Base-by-base conservation (phyloP, 1,139 yeast species). In the Sugiyamaella grinbergsii region DNA sequence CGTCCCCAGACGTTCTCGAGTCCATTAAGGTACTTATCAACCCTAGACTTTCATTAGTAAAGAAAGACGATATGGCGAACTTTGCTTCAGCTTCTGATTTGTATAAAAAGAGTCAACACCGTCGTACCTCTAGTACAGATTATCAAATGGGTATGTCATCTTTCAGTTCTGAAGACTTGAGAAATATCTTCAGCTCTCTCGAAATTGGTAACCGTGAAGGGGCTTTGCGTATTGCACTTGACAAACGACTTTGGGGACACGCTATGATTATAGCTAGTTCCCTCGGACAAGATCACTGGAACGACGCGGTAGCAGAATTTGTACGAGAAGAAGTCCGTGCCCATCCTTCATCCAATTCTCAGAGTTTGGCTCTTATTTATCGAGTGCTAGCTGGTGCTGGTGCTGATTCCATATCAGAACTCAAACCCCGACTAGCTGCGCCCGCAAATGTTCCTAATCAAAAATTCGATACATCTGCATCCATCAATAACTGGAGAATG, bases 221-320 rank as follows among this genome's bases (percentile, higher is more conserved):
- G 2, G 97, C 96, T 0, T 69, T 90, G 49, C 74, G 78, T 24
- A 72, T 74, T 52, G 81, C 94, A 1, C 66, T 89, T 28, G 75
- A 78, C 1, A 78, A 79, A 52, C 79, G 82, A 11, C 87, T 88
- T 56, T 90, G 90, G 86, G 81, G 95, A 0, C 75, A 90, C 65
- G 86, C 96, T 0, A 67, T 91, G 51, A 68, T 89, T 36, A 72
- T 91, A 51, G 83, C 95, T 1, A 78, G 84, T 53, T 69, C 87
- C 13, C 70, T 81, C 29, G 85, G 94, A 1, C 77, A 79, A 13
- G 82, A 80, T 3, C 74, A 75, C 44, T 85, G 89, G 78, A 71
- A 80, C 5, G 72, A 75, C 28, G 77, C 84, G 10, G 84, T 84
- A 1, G 71, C 75, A 15, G 70, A 72, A 39, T 83, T 79, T 64